Evolutionary conservation across 2,329 filamentous ascomycete species (phyloP).

Genomic region (Helminthosporium solani): DNA sequence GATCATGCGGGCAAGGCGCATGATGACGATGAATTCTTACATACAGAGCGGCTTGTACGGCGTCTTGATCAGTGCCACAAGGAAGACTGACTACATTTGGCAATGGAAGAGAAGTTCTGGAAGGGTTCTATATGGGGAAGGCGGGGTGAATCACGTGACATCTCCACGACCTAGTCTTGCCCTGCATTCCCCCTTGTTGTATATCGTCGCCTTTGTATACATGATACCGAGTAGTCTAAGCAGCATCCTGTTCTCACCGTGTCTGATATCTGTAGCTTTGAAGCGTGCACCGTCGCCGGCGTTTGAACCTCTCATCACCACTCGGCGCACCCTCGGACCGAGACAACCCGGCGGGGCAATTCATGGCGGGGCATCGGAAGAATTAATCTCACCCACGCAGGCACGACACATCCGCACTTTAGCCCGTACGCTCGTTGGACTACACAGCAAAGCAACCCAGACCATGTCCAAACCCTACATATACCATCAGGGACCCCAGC

Average conservation of each 20-base stretch:
- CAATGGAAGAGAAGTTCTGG: not conserved
- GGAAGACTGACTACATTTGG: not conserved
- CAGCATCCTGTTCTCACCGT: no score
- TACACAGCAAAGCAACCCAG: not conserved
- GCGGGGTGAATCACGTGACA: not conserved
- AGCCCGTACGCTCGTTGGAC: not conserved
- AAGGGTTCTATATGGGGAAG: not conserved
- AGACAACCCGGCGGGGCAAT: slow-evolving; percentile 28
- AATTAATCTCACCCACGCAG: slow-evolving; percentile 37
- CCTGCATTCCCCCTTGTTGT: no score
- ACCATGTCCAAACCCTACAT: slow-evolving; percentile 22
- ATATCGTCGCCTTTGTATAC: no score
- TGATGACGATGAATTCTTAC: slow-evolving; percentile 6
- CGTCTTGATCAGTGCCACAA: not conserved
- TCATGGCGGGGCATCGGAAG: slow-evolving; percentile 29
- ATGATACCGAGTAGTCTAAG: no score
- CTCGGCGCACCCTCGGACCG: slow-evolving; percentile 15
- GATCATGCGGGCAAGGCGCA: slow-evolving; percentile 7
- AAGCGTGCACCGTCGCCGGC: not conserved
- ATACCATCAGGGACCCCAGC: slow-evolving; percentile 18
- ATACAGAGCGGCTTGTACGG: not conserved
- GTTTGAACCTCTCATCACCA: slow-evolving; percentile 1
- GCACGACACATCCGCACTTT: not conserved
- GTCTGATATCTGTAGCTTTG: no score
- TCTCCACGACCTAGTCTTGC: no score